phyloP scores from a whole-genome alignment of 2,329 filamentous ascomycete species.

The Cadophora malorum region DNA sequence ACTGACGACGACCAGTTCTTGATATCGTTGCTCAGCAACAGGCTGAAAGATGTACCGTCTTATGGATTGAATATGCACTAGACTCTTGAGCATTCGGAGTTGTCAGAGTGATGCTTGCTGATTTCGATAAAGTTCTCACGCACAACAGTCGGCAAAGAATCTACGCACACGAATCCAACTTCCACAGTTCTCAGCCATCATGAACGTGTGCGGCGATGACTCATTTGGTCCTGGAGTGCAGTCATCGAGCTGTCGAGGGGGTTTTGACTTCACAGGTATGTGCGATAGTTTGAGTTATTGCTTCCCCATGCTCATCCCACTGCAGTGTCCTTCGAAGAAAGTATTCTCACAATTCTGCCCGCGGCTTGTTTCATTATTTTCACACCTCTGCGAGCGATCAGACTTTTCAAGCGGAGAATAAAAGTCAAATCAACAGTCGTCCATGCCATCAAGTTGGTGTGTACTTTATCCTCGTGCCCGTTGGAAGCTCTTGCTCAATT shows the following conservation, averaged over 20 bases:
- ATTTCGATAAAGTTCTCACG: background rate
- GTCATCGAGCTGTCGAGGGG: conserved; percentile 8
- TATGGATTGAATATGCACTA: background rate
- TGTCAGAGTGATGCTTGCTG: background rate
- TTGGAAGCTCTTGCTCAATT: background rate
- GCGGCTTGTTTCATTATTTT: conserved; percentile 13
- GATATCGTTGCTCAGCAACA: conserved; percentile 6
- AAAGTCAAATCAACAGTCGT: conserved; percentile 14
- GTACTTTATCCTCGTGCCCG: background rate
- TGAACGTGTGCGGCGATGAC: conserved; percentile 12
- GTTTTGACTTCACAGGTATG: conserved; percentile 15
- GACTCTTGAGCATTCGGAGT: background rate
- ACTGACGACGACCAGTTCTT: background rate
- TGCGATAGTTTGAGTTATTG: background rate
- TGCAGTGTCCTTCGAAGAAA: conserved; percentile 18
- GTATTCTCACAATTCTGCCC: conserved; percentile 17
- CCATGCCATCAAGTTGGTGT: conserved; percentile 8
- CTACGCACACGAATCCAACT: background rate
- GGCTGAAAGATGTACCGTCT: conserved; percentile 8
- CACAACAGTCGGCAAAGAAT: background rate
- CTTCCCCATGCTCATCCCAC: background rate
- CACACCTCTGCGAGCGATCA: conserved; percentile 5
- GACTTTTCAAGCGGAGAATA: conserved; percentile 8
- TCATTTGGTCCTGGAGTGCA: conserved; percentile 11
- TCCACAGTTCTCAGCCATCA: background rate